phyloP scores from a whole-genome alignment of 2,329 filamentous ascomycete species.

The Sporothrix schenckii region DNA sequence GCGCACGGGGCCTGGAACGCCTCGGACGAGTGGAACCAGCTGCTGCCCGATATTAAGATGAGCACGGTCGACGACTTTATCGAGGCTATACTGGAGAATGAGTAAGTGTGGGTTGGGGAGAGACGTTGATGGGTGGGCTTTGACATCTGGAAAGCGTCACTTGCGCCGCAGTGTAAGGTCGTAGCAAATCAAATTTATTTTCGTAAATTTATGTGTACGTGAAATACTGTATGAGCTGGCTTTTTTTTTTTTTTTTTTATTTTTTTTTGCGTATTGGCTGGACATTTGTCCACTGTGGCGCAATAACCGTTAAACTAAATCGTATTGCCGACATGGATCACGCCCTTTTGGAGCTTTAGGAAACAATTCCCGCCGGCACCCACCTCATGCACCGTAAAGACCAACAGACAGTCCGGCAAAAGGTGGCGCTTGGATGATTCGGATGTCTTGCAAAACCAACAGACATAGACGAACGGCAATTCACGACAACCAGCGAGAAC shows the following conservation, averaged over 20 bases:
- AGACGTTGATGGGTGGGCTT: no score
- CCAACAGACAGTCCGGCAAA: constrained; percentile 10
- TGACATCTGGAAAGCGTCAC: no score
- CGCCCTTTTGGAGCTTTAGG: neutral
- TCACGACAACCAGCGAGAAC: neutral
- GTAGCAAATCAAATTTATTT: no score
- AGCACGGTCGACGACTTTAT: constrained; percentile 49
- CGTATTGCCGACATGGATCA: no score
- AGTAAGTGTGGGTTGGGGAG: neutral
- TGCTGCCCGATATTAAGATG: constrained; percentile 51
- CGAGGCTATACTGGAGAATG: constrained; percentile 8
- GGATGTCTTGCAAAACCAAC: neutral
- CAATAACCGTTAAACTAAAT: no score
- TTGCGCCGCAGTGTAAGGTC: no score
- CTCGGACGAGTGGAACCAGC: constrained; percentile 49
- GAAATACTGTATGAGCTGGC: no score
- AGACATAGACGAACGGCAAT: neutral
- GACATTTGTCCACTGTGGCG: neutral
- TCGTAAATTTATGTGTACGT: no score
- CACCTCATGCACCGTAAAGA: neutral
- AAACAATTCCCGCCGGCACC: neutral
- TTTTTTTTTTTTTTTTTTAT: no score
- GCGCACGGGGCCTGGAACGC: constrained; percentile 49
- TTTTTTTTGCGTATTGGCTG: no score
- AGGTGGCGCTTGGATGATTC: constrained; percentile 14